phyloP scores from a whole-genome alignment of 495 filamentous ascomycete genomes.

The Pseudomonodictys pantanalensis region DNA sequence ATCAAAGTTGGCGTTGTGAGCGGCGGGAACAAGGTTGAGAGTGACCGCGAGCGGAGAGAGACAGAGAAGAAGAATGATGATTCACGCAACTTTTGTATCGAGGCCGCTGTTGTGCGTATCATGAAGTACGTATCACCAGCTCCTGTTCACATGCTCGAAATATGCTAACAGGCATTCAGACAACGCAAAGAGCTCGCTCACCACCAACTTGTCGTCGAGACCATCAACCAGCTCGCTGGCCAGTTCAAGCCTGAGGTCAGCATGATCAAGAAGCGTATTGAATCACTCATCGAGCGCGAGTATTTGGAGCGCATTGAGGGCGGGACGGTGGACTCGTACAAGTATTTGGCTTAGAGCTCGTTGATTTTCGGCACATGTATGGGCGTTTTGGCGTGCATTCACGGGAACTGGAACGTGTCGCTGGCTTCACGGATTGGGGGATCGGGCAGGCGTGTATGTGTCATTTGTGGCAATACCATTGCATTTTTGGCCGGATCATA shows the following conservation, averaged over 20 bases:
- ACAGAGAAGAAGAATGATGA: constrained; percentile 87
- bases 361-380: neutral
- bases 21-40: constrained; percentile 77
- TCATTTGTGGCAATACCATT: no score
- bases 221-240: constrained; percentile 69
- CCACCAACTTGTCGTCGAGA: constrained; percentile 77
- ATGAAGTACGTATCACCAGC: constrained; percentile 73
- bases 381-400: neutral
- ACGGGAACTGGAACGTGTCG: no score
- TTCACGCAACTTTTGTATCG: constrained; percentile 70
- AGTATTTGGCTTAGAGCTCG: constrained; percentile 63
- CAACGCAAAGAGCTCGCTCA: constrained; percentile 85
- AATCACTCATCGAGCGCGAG: constrained; percentile 86
- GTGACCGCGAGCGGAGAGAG: constrained; percentile 73
- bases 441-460: no score
- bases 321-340: constrained; percentile 64
- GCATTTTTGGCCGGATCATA: no score
- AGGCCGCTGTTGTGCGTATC: constrained; percentile 87
- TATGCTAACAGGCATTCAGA: constrained; percentile 49
- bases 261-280: constrained; percentile 93
- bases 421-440: no score
- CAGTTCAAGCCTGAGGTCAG: constrained; percentile 87
- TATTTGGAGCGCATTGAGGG: constrained; percentile 87
- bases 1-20: constrained; percentile 78
- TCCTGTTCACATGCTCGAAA: constrained; percentile 1